Evolutionary conservation across 192 early-diverging fungal genomes (phyloP).

Genomic region (Pilaira anomala): DNA sequence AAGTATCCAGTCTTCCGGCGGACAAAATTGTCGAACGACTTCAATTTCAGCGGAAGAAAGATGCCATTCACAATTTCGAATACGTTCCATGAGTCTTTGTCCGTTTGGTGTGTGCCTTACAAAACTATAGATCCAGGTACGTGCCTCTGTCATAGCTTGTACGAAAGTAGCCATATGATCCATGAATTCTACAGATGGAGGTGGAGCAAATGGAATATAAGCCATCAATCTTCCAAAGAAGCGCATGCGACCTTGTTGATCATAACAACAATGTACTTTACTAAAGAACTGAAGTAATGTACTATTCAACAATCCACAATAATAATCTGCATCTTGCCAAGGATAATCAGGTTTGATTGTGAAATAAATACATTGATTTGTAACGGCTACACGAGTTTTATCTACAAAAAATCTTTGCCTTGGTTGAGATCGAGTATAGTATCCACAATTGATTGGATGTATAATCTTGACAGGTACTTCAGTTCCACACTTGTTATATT

Average conservation of each 20-base stretch:
- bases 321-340: slow-evolving; percentile 31
- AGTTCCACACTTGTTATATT: slow-evolving; percentile 50
- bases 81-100: slow-evolving; percentile 15
- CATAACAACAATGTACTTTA: slow-evolving; percentile 47
- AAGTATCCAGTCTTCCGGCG: background rate
- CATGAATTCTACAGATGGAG: background rate
- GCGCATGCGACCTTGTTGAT: slow-evolving; percentile 53
- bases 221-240: slow-evolving; percentile 59
- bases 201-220: slow-evolving; percentile 46
- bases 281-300: slow-evolving; percentile 48
- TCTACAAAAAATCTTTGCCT: slow-evolving; percentile 59
- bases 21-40: background rate
- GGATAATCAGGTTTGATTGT: slow-evolving; percentile 28
- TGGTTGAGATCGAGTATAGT: slow-evolving; percentile 49
- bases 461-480: slow-evolving; percentile 49
- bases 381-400: slow-evolving; percentile 37
- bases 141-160: background rate
- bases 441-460: slow-evolving; percentile 59
- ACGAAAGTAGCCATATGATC: slow-evolving; percentile 17
- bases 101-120: background rate
- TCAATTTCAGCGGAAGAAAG: background rate
- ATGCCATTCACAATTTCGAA: slow-evolving; percentile 26
- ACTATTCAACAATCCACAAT: slow-evolving; percentile 42
- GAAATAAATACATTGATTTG: slow-evolving; percentile 61
- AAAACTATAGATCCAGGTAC: slow-evolving; percentile 20